Base-by-base conservation (phyloP, 441 rosid species). In the Croton laevigatus region DNA sequence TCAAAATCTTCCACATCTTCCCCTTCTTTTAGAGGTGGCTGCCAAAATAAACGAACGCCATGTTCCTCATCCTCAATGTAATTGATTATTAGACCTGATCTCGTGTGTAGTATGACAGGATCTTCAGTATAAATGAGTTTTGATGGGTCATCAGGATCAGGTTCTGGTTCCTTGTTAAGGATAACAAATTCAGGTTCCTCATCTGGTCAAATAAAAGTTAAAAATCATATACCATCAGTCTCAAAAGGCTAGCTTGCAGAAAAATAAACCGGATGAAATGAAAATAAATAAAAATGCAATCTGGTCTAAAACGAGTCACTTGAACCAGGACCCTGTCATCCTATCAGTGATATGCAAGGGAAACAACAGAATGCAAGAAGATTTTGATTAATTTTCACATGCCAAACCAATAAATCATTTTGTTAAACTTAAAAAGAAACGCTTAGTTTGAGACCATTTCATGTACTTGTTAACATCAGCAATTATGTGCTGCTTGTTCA, bases 131-230 rank as follows among this genome's bases (percentile, higher is more conserved):
- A 85, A 58, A 83, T 73, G 62, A 83, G 88, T 81, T 88, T 84
- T 8, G 93, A 83, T 68, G 95, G 94, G 81, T 90, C 97, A 69
- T 85, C 62, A n/a, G 90, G 90, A 72, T 93, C 95, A 67, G 95
- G 91, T 75, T 88, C 98, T 14, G 91, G 92, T 77, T 90, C 90
- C 81, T 89, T 89, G 81, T 89, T 87, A 64, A 93, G 75, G 68
- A 90, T 62, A 71, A 89, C 74, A 76, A 87, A 90, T 80, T 93
- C 98, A 0, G 98, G 94, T 65, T 81, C 79, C 67, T 84, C 83
- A 68, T 90, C 98, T 90, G 87, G 76, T 72, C 65, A 85, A 72
- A 77, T 74, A 63, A 72, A 75, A n/a, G 71, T 58, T 7, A 40
- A 61, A 72, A 76, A 12, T 4, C 40, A 48, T 36, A 2, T 22